A percentile compares a stretch with the other conserved stretches of the same genome.
These are phyloP conservation scores for Xylaria venustula DNA, from an alignment of 495 filamentous ascomycete species.

Conservation along the genomic window DNA sequence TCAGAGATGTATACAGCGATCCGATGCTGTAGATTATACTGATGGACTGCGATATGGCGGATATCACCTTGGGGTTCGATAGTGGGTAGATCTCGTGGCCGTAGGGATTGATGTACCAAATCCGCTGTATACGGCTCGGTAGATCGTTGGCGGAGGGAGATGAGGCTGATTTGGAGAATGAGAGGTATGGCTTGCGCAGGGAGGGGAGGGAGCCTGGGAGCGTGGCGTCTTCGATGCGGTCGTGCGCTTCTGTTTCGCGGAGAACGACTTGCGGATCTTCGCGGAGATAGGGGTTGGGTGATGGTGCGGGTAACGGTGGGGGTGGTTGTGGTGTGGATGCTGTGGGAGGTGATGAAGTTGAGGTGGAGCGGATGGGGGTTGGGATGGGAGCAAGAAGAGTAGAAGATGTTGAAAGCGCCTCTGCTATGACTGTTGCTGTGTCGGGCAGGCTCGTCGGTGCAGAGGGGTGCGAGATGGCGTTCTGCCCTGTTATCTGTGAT, in stretches of 20 bases:
- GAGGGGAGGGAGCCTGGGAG: slow-evolving; percentile 80
- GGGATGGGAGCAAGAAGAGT: not conserved
- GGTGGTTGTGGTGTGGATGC: not conserved
- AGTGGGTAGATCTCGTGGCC: slow-evolving; percentile 79
- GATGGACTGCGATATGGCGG: slow-evolving; percentile 58
- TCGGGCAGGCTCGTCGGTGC: slow-evolving; percentile 50
- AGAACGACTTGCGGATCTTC: not conserved
- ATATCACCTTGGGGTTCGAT: slow-evolving; percentile 76
- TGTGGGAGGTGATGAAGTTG: not conserved
- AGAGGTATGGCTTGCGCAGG: slow-evolving; percentile 74
- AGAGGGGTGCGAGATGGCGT: slow-evolving; percentile 85
- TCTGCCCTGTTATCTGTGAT: slow-evolving; percentile 83
- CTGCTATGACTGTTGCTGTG: not conserved
- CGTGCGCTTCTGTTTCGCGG: slow-evolving; percentile 43
- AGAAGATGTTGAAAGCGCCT: slow-evolving; percentile 16
- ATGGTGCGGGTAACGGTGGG: slow-evolving; percentile 3
- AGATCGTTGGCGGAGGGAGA: slow-evolving; percentile 53
- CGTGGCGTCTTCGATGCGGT: slow-evolving; percentile 77
- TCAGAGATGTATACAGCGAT: slow-evolving; percentile 75
- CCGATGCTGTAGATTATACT: slow-evolving; percentile 89
- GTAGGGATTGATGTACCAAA: slow-evolving; percentile 98
- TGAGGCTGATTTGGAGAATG: slow-evolving; percentile 66
- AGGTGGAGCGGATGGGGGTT: slow-evolving; percentile 26
- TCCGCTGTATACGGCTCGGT: slow-evolving; percentile 69
- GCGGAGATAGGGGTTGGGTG: not conserved